Base-by-base conservation (phyloP, 1,284 basidiomycete genomes). In the Phellinidium pouzarii region DNA sequence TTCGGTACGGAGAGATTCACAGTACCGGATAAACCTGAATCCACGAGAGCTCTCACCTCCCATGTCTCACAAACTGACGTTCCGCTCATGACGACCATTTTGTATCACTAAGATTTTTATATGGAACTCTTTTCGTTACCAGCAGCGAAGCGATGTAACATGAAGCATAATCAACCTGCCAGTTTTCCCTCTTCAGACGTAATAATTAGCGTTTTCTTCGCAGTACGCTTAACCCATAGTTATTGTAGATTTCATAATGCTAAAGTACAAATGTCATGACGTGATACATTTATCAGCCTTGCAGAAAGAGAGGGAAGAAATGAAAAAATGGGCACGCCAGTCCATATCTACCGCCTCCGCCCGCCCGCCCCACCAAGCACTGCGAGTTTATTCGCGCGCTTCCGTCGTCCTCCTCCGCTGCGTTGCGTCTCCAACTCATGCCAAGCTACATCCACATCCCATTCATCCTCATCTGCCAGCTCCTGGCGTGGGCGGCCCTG, bases 381-480 rank as follows among this genome's bases (percentile, higher is more conserved):
- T 19, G 91, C 82, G 57, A 91, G 68, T 64, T 70, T 80, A 60
- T 78, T 79, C 57, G 74, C 74, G 59, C 77, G 75, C 68, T 79
- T 83, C 75, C 78, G 82, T 60, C 80, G 73, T 7, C 75, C 65
- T 27, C 59, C 74, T n/a, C 68, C 71, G 65, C 68, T 67, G 34
- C 65, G 70, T 50, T 72, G 68, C 59, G 78, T 76, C 68, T 91
- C 87, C 36, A 92, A 72, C 59, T 91, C 88, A 63, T 87, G 81
- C 84, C 87, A 93, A 17, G 84, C 84, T 44, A 75, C 76, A 60
- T 91, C 89, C 37, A 91, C 69, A 63, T 91, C 87, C 82, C 80
- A 87, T 57, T 85, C 86, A 55, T 87, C 81, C 48, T 73, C 72
- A 38, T 63, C 65, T 44, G 71, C 71, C 49, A 53, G 57, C 52